Base-by-base conservation (phyloP, 768 basidiomycete species). In the Mycena haematopus region DNA sequence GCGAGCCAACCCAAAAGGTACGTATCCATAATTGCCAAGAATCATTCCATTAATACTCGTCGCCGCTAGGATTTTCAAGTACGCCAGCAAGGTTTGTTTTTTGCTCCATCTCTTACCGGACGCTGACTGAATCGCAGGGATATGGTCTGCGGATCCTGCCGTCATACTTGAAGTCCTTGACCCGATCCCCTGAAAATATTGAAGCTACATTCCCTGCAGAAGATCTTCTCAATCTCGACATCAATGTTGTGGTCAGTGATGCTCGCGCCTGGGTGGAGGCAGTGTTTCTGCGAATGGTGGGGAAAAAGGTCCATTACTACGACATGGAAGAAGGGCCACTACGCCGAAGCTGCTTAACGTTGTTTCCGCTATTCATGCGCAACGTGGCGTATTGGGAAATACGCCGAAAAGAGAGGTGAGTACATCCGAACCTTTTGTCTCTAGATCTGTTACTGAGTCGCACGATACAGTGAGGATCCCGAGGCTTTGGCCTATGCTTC, bases 1-100 rank as follows among this genome's bases (percentile, higher is more conserved):
- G 51, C 50, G 3, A 51, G 49, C 22, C 50, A 50, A 22, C 47
- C 40, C 17, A 3, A 60, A n/a, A 22, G 58, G 58, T 60, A 24
- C 40, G 33, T 22, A 27, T n/a, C 21, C 9, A 9, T 17, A 3
- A 15, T 10, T 25, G 22, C 21, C 22, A 36, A 15, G 38, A 13
- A 13, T 31, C 14, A 11, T 15, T 4, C 22, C 31, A 33, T 7
- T 10, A 22, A 25, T 19, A 31, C 7, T 31, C 21, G 21, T 9
- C 8, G 2, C 22, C 33, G 0, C 24, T 7, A 60, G 58, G n/a
- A 35, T 60, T 21, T 35, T 60, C 42, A 60, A 59, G 15, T 59
- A 59, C 29, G 58, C 58, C n/a, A 44, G 19, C 49, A 38, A 27
- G 52, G 52, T 53, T 51, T 13, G 8, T 50, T 10, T 24, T 7